Percentiles rank a stretch among this genome's conserved stretches.
phyloP scores from a whole-genome alignment of 2,329 filamentous ascomycete genomes.

The Davidsoniella eucalypti region DNA sequence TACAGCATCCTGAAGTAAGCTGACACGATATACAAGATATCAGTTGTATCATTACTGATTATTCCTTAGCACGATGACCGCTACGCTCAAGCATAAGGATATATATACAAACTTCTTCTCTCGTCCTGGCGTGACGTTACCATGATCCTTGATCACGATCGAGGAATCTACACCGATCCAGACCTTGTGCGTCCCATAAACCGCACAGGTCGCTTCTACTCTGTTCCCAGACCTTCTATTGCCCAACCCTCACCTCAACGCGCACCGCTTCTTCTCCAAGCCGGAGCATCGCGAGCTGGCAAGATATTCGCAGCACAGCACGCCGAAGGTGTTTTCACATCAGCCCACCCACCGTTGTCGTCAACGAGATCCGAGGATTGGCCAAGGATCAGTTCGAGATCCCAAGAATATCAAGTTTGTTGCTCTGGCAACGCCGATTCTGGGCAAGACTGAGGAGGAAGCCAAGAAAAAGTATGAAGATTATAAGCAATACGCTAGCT shows the following conservation, averaged over 20 bases:
- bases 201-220: slow-evolving; percentile 47
- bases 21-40: slow-evolving; percentile 36
- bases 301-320: slow-evolving; percentile 53
- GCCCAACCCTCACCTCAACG: slow-evolving; percentile 50
- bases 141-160: slow-evolving; percentile 40
- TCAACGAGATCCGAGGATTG: slow-evolving; percentile 41
- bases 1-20: slow-evolving; percentile 36
- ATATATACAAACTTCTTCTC: slow-evolving; percentile 50
- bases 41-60: slow-evolving; percentile 14
- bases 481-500: slow-evolving; percentile 40
- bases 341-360: slow-evolving; percentile 43
- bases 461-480: slow-evolving; percentile 47
- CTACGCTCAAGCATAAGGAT: slow-evolving; percentile 48
- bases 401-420: slow-evolving; percentile 48
- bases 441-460: slow-evolving; percentile 49
- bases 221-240: slow-evolving; percentile 44
- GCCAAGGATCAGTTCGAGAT: slow-evolving; percentile 35
- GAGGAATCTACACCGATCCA: slow-evolving; percentile 37
- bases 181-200: slow-evolving; percentile 45
- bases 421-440: slow-evolving; percentile 46
- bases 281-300: slow-evolving; percentile 49
- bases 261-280: slow-evolving; percentile 53
- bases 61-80: slow-evolving; percentile 39
- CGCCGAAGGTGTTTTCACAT: slow-evolving; percentile 56
- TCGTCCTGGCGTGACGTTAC: slow-evolving; percentile 53